These are phyloP conservation scores for Jasminum sambac DNA, from an alignment of 257 asterid species.

Conservation along the genomic window DNA sequence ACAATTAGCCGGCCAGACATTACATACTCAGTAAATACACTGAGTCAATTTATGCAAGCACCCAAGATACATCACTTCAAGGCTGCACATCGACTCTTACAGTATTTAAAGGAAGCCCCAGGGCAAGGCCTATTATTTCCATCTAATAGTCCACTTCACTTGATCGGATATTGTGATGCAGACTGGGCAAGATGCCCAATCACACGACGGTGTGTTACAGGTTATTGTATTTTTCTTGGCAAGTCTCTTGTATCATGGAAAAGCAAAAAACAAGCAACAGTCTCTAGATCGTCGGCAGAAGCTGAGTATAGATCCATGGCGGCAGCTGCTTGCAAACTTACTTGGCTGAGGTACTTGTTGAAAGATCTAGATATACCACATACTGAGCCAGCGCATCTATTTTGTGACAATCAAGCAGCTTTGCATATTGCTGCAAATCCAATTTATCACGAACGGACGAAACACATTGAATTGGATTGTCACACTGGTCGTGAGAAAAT, in stretches of 20 bases:
- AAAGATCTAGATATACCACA: not conserved
- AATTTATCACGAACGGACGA: not conserved
- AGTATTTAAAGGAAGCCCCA: too few relatives aligned
- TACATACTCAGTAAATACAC: not conserved
- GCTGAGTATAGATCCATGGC: too few relatives aligned
- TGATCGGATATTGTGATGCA: constrained; percentile 18
- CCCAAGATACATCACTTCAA: constrained; percentile 6
- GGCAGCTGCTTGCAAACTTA: too few relatives aligned
- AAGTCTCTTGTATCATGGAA: too few relatives aligned
- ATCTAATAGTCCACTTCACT: too few relatives aligned
- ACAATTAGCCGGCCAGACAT: not conserved
- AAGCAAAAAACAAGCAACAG: too few relatives aligned
- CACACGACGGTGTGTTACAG: not conserved
- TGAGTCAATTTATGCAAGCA: constrained; percentile 12
- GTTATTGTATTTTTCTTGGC: not conserved
- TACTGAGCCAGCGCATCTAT: not conserved
- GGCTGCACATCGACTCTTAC: not conserved
- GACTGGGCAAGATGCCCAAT: constrained; percentile 20
- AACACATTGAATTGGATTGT: too few relatives aligned
- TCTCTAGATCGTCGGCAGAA: too few relatives aligned
- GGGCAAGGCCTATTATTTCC: too few relatives aligned
- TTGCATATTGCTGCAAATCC: not conserved
- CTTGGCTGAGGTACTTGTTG: too few relatives aligned
- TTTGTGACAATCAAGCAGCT: constrained; percentile 14
- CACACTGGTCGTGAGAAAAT: not conserved